These are phyloP conservation scores for Neofusicoccum sp. DNA, from an alignment of 2,329 filamentous ascomycete genomes.

Conservation along the genomic window DNA sequence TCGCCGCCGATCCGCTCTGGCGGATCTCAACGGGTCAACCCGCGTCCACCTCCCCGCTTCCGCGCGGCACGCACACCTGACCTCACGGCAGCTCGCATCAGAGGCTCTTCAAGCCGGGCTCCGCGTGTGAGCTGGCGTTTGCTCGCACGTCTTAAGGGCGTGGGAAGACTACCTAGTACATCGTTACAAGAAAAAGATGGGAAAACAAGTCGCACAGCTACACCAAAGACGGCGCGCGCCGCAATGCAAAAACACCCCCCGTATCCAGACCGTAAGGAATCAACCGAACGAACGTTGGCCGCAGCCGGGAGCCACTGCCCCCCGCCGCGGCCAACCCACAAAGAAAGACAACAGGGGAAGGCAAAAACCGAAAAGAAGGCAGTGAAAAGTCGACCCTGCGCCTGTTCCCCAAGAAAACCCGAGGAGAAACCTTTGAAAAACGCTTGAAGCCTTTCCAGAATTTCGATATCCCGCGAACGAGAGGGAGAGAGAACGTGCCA, in stretches of 20 bases:
- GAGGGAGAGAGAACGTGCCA: neutral
- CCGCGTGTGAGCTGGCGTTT: neutral
- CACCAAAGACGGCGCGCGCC: slow-evolving; percentile 6
- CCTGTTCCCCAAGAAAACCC: neutral
- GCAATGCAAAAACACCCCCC: slow-evolving; percentile 13
- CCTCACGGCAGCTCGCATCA: neutral
- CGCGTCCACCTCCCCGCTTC: slow-evolving; percentile 7
- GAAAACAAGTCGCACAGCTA: slow-evolving; percentile 10
- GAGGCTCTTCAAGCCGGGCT: neutral
- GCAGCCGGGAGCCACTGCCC: too few species aligned
- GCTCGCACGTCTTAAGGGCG: neutral
- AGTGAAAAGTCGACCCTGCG: slow-evolving; percentile 4
- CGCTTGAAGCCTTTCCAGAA: neutral
- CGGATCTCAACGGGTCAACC: slow-evolving; percentile 10
- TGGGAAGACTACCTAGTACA: slow-evolving; percentile 12
- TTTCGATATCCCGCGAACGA: neutral
- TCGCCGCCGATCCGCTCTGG: slow-evolving; percentile 16
- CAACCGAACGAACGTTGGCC: neutral
- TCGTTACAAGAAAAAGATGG: slow-evolving; percentile 13
- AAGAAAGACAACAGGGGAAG: slow-evolving; percentile 2
- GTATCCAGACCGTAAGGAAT: slow-evolving; percentile 15
- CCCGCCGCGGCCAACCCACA: neutral
- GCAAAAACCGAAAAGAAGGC: slow-evolving; percentile 12
- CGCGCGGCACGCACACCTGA: neutral
- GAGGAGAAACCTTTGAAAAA: neutral